Evolutionary conservation across 495 filamentous ascomycete species (phyloP).

Genomic region (Hyaloscypha finlandica): DNA sequence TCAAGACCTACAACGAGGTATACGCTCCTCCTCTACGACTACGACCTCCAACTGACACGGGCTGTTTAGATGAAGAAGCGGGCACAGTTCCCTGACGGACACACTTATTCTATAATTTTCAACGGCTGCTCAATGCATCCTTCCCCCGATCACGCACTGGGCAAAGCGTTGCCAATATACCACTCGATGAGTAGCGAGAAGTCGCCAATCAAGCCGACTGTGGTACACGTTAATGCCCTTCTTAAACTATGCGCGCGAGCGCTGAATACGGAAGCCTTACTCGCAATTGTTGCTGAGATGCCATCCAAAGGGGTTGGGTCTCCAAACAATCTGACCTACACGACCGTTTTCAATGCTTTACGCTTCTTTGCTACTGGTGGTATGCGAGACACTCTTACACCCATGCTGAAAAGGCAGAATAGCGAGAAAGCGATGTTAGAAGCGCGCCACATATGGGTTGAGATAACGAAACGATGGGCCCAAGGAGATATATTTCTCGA

Average conservation of each 20-base stretch:
- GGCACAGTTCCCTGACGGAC: conserved; percentile 67
- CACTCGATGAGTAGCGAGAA: conserved; percentile 63
- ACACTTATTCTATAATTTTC: conserved; percentile 83
- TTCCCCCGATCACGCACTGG: conserved; percentile 52
- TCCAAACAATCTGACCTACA: conserved; percentile 73
- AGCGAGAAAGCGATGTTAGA: conserved; percentile 46
- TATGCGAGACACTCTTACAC: conserved; percentile 24
- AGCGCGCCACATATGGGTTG: conserved; percentile 75
- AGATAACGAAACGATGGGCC: conserved; percentile 71
- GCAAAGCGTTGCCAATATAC: conserved; percentile 69
- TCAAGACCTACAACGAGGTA: conserved; percentile 83
- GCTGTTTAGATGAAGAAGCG: conserved; percentile 87
- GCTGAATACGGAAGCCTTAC: conserved; percentile 71
- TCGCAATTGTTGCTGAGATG: conserved; percentile 65
- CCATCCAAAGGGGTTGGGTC: conserved; percentile 59
- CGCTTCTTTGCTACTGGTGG: conserved; percentile 27
- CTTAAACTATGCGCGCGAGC: conserved; percentile 75
- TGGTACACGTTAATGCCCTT: conserved; percentile 84
- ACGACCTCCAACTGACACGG: not conserved
- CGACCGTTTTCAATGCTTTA: conserved; percentile 72
- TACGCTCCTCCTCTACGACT: not conserved
- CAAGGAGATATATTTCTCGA: conserved; percentile 68
- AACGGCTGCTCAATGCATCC: conserved; percentile 64
- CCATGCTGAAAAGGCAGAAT: conserved; percentile 38
- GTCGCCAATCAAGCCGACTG: conserved; percentile 61